Evolutionary conservation across 2,329 filamentous ascomycete genomes (phyloP), one percentile per base, ranked within the genome.

Genomic region (Fusarium xylarioides): DNA sequence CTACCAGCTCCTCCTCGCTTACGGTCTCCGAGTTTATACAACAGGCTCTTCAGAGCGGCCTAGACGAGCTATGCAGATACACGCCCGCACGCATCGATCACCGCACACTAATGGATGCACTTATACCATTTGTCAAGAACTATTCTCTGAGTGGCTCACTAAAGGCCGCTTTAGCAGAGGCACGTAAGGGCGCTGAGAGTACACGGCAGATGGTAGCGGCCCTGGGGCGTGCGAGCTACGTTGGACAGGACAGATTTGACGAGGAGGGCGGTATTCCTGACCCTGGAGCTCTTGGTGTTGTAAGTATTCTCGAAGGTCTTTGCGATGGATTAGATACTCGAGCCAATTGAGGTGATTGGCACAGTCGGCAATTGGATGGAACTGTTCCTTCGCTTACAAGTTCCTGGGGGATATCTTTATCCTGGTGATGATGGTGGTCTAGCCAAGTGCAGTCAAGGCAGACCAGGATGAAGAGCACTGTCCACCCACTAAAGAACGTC

Each of bases 141-240:
- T 82, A 93, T 5, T 82, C 81, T 6, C 82, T 85, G 2, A 84
- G 43, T 6, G 28, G 84, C 12, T 91, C 66, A 23, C 32, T 59
- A 88, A 68, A 82, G 87, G 64, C 91, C 18, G 73, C 74, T 26
- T 35, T 76, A 2, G 67, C 23, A 3, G 67, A 71, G 32, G 74
- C 75, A 10, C 65, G 66, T 9, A 67, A 55, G 32, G 75, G 91
- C 3, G 88, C 91, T 23, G 89, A 92, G 74, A 86, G 86, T 6
- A 95, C 92, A 32, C 92, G 91, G 81, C 88, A 88, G 37, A 93
- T 95, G 92, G 90, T 91, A 78, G 91, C 92, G 50, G 92, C 88
- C 76, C 81, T 95, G 50, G 92, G 92, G 32, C 84, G 92, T 60
- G 89, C 91, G 12, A 92, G 94, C n/a, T 95, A 95, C 79, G 90